Evolutionary conservation across 352 stramenopile species (phyloP), one percentile per base, ranked within the genome.

Genomic region (Phytophthora syringae): DNA sequence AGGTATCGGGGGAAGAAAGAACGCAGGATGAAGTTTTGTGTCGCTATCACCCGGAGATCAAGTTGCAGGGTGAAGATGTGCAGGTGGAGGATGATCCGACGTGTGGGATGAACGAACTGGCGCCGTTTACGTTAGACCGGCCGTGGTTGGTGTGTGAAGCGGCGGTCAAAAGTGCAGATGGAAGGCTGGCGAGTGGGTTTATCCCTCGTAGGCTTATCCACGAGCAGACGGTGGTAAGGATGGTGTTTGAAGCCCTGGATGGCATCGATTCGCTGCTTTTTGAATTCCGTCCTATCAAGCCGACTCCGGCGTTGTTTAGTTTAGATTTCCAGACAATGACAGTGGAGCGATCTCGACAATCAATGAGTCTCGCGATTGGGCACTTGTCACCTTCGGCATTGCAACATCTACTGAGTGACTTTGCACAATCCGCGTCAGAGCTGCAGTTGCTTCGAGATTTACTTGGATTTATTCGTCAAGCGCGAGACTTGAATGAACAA

Each of bases 161-260:
- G n/a, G 72, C 79, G 9, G 37, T 61, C 16, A 66, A 58, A 28
- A 55, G 30, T 36, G 32, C 24, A 28, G 56, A 67, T 0, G 42
- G 3, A 28, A 45, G 16, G 22, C 20, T 27, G 9, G 18, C 11
- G n/a, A 57, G 34, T 24, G 28, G 49, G 16, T 37, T 52, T 30
- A 25, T 52, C 24, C 54, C 74, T 24, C 25, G 60, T 22, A 52
- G 57, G 43, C 40, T 90, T 7, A 67, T 92, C 2, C 78, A 86
- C 28, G 84, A 92, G 45, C 42, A 69, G 52, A 75, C 74, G 13
- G 56, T 81, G 11, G 78, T 90, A 5, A 60, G 68, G 27, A 74
- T 84, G 30, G 58, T 84, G 0, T 88, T 92, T n/a, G 74, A 89
- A 55, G 82, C 78, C 15, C 55, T 92, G 15, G 56, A 75, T 55